Conservation (phyloP, 2,329 filamentous ascomycete genomes). For the Volutella citrinella region DNA sequence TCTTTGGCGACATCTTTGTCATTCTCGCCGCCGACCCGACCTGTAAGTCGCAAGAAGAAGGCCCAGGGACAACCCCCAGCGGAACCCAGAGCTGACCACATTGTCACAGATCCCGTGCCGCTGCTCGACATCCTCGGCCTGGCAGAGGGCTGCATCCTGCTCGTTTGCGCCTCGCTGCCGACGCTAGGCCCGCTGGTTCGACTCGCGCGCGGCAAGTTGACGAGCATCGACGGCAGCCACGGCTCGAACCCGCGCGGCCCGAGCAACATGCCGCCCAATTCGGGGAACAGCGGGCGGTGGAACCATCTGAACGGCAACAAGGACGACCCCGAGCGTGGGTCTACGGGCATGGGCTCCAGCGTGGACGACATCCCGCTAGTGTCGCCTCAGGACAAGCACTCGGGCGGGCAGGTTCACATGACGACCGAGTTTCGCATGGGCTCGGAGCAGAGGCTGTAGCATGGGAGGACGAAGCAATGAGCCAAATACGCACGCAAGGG, state of each 20-base stretch:
- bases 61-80: too few relatives aligned
- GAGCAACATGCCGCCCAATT: constrained; percentile 1
- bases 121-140: constrained; percentile 24
- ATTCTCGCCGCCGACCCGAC: constrained; percentile 19
- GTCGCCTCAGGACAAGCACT: constrained; percentile 1
- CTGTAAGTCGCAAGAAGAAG: too few relatives aligned
- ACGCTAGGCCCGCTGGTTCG: constrained; percentile 22
- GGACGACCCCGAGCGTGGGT: constrained; percentile 17
- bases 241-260: constrained; percentile 6
- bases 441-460: too few relatives aligned
- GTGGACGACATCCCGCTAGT: constrained; percentile 26
- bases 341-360: constrained; percentile 17
- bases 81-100: too few relatives aligned
- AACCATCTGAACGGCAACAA: constrained; percentile 13
- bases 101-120: constrained; percentile 15
- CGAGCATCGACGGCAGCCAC: constrained; percentile 7
- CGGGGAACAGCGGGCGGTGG: constrained; percentile 10
- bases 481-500: too few relatives aligned
- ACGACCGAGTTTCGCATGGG: constrained; percentile 11
- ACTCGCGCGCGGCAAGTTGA: constrained; percentile 14
- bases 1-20: constrained; percentile 21
- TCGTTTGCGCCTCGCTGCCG: constrained; percentile 23
- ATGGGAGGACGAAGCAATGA: too few relatives aligned
- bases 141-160: constrained; percentile 21
- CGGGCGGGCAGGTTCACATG: constrained; percentile 7